These are phyloP conservation scores for Paratrimastix pyriformis DNA, from an alignment of 78 protist species.

Conservation along the genomic window DNA sequence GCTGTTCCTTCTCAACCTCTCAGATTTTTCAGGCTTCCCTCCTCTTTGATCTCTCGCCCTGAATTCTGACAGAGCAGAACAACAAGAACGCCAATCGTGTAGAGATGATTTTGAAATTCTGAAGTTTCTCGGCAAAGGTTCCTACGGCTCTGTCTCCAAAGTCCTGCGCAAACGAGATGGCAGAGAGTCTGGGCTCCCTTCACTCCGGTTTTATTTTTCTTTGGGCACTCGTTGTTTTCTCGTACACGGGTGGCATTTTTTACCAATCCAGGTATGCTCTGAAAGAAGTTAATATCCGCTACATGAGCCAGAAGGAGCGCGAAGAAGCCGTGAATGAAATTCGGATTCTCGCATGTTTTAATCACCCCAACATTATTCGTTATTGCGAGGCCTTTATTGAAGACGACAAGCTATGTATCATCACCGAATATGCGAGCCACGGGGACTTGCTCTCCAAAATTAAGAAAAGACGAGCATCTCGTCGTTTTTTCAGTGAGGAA, in stretches of 20 bases:
- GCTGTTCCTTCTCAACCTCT: too few relatives aligned
- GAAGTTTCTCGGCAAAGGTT: slow-evolving; percentile 39
- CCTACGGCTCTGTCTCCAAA: slow-evolving; percentile 37
- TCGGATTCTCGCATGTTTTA: slow-evolving; percentile 32
- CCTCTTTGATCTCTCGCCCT: too few relatives aligned
- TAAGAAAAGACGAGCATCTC: neutral
- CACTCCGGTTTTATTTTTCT: neutral
- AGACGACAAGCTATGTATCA: slow-evolving; percentile 24
- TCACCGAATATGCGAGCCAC: slow-evolving; percentile 31
- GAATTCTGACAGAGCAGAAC: too few relatives aligned
- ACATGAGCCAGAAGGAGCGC: slow-evolving; percentile 29
- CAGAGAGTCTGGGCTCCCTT: neutral
- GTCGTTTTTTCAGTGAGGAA: slow-evolving; percentile 28
- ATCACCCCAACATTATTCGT: slow-evolving; percentile 32
- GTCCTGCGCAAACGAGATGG: slow-evolving; percentile 14
- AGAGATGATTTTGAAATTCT: slow-evolving; percentile 21
- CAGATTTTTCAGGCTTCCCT: too few relatives aligned
- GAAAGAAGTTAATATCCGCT: slow-evolving; percentile 42
- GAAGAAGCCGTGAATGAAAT: slow-evolving; percentile 44
- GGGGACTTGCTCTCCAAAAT: slow-evolving; percentile 17
- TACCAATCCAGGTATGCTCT: slow-evolving; percentile 38
- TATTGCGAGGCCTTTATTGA: slow-evolving; percentile 39
- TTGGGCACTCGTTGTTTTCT: neutral
- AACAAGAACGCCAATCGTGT: too few relatives aligned
- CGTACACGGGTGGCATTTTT: neutral